A percentile compares a stretch with the other conserved stretches of the same genome.
phyloP scores from a whole-genome alignment of 1,284 basidiomycete genomes.

The Puccinia novopanici region DNA sequence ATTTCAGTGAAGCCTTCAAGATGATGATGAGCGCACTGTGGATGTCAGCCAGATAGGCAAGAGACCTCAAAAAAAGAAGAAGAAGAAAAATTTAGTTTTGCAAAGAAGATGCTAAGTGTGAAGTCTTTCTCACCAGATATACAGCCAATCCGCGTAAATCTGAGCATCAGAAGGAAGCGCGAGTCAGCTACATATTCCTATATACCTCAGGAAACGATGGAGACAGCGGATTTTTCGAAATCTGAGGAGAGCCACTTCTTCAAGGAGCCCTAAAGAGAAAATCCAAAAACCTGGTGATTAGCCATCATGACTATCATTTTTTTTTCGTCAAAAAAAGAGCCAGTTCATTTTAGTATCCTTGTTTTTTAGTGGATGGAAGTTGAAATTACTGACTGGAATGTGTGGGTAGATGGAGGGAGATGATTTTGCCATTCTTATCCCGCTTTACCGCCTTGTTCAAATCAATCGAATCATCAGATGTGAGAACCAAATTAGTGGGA shows the following conservation, averaged over 20 bases:
- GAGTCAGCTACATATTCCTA: too few species aligned
- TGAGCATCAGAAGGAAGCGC: constrained; percentile 61
- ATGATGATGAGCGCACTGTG: constrained; percentile 80
- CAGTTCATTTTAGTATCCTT: not conserved
- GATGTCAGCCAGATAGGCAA: constrained; percentile 74
- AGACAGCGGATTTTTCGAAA: too few species aligned
- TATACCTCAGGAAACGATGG: too few species aligned
- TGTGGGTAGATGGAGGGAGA: constrained; percentile 18
- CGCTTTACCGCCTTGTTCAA: not conserved
- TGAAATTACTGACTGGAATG: constrained; percentile 20
- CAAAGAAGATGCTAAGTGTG: not conserved
- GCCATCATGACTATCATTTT: constrained; percentile 52
- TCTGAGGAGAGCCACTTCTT: not conserved
- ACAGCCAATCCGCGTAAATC: constrained; percentile 84
- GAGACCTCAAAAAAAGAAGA: constrained; percentile 62
- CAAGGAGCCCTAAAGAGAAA: not conserved
- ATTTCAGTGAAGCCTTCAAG: constrained; percentile 82
- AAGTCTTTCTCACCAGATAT: constrained; percentile 68
- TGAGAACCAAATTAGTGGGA: constrained; percentile 24
- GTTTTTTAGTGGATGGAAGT: not conserved
- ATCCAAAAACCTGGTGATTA: constrained; percentile 55
- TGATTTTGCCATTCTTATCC: constrained; percentile 9
- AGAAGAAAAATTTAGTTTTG: not conserved
- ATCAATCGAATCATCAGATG: constrained; percentile 19
- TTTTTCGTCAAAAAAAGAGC: not conserved